phyloP scores from a whole-genome alignment of 208 protist species.

The Kentomonas sorsogonicus region DNA sequence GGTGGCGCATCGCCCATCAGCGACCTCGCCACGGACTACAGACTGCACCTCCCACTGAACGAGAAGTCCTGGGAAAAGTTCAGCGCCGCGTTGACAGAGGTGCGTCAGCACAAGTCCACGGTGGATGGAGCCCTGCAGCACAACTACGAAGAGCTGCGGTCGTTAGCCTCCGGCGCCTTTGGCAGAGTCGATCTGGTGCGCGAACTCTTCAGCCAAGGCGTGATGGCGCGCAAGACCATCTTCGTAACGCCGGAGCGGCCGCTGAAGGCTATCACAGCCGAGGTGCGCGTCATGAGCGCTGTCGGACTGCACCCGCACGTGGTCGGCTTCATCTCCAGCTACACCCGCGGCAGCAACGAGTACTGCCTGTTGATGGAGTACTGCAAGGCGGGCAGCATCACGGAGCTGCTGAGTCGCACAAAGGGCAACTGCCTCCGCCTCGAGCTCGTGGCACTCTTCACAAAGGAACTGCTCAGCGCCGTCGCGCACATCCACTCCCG shows the following conservation, averaged over 20 bases:
- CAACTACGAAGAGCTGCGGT: conserved; percentile 18
- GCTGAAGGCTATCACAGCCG: conserved; percentile 8
- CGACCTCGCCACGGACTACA: conserved; percentile 19
- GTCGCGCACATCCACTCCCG: conserved; percentile 46
- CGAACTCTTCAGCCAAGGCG: conserved; percentile 24
- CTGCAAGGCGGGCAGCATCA: conserved; percentile 36
- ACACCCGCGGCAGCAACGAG: conserved; percentile 12
- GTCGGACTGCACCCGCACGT: conserved; percentile 32
- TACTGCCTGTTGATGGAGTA: conserved; percentile 56
- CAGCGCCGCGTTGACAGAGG: conserved; percentile 15
- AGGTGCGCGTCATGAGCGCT: conserved; percentile 46
- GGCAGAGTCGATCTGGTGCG: conserved; percentile 28
- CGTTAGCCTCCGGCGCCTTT: conserved; percentile 11
- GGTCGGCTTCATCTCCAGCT: conserved; percentile 35
- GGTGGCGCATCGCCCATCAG: too few relatives aligned
- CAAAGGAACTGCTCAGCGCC: conserved; percentile 34
- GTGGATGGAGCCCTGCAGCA: conserved; percentile 12
- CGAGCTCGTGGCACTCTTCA: too few relatives aligned
- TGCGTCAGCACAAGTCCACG: conserved; percentile 12
- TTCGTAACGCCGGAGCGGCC: conserved; percentile 12
- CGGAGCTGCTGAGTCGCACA: too few relatives aligned
- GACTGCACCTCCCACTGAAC: conserved; percentile 21
- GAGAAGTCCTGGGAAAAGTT: conserved; percentile 22
- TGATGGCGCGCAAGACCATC: conserved; percentile 33
- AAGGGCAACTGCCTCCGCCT: conserved; percentile 15